Evolutionary conservation across 768 basidiomycete genomes (phyloP), one percentile per base, ranked within the genome.

Genomic region (Xerocomus brunneocitrinus): DNA sequence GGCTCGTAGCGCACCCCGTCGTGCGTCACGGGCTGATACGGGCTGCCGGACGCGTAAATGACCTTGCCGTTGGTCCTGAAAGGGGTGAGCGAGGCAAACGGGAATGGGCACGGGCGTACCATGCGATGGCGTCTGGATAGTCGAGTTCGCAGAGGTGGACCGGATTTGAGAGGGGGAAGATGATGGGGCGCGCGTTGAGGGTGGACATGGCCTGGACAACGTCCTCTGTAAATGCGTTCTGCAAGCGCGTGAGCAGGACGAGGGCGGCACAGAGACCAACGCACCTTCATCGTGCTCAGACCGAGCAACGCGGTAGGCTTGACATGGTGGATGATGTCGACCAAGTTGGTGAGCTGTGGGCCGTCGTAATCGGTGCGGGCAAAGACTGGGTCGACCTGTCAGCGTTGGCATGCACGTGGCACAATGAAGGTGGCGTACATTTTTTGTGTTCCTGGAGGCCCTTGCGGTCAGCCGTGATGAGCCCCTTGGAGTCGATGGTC

Each of bases 151-250:
- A 75, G 32, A 83, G 73, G 30, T 77, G 74, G 25, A 83, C 73
- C 12, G 89, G 89, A 66, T 91, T 91, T 32, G 85, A 87, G 1
- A 91, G 78, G 32, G 89, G 87, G 73, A 91, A 89, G 63, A 91
- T 80, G 72, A 90, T 85, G n/a, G 89, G 89, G 2, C 80, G 79
- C 16, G 69, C 60, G 69, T 89, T 90, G 42, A 84, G 68, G 8
- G 75, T 69, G 16, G 80, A 77, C 86, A 91, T 87, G 36, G 76
- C 69, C 50, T 73, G 73, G 31, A 91, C 80, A 31, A 83, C 81
- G 10, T 79, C 73, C 65, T 84, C 76, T 10, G 73, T 78, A 73
- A 91, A 91, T 1, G 85, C 85, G 39, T 72, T 73, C 69, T 73
- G 52, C 22, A 24, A 44, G 16, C 3, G n/a, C 12, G 32, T 54